Evolutionary conservation across 371 early-diverging fungal genomes (phyloP).

Genomic region (Zychaea mexicana): DNA sequence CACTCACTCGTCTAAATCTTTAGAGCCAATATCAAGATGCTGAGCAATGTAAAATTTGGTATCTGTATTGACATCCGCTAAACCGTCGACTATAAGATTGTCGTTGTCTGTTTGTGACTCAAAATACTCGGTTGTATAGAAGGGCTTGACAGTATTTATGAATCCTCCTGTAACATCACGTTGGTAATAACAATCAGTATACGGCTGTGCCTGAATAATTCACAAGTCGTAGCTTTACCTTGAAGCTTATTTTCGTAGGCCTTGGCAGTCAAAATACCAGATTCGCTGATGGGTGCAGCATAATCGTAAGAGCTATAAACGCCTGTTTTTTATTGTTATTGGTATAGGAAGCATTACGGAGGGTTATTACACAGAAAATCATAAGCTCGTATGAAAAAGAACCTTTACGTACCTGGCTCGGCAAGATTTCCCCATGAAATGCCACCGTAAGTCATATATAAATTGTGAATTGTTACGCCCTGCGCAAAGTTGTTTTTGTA

Average conservation of each 20-base stretch:
- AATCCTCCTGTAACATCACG: slow-evolving; percentile 19
- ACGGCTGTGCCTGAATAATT: too few relatives aligned
- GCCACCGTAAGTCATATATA: slow-evolving; percentile 19
- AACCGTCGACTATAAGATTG: slow-evolving; percentile 12
- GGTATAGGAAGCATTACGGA: too few relatives aligned
- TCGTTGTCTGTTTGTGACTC: slow-evolving; percentile 5
- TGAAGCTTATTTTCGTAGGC: slow-evolving; percentile 23
- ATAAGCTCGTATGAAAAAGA: too few relatives aligned
- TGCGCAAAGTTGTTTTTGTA: slow-evolving; percentile 21
- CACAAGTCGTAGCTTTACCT: slow-evolving; percentile 12
- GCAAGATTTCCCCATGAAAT: slow-evolving; percentile 21
- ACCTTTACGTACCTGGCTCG: slow-evolving; percentile 15
- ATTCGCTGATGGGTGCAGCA: slow-evolving; percentile 24
- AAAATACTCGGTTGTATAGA: slow-evolving; percentile 15
- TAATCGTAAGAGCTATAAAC: slow-evolving; percentile 26
- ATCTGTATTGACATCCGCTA: slow-evolving; percentile 8
- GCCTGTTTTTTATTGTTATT: not conserved
- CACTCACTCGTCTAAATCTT: slow-evolving; percentile 10
- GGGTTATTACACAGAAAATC: too few relatives aligned
- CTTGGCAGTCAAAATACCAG: slow-evolving; percentile 22
- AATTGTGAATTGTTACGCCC: slow-evolving; percentile 11
- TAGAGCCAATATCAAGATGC: slow-evolving; percentile 10
- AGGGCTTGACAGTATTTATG: slow-evolving; percentile 18
- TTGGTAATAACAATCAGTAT: not conserved
- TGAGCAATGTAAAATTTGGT: slow-evolving; percentile 21